phyloP scores from a whole-genome alignment of 768 basidiomycete species.

The Imleria badia region DNA sequence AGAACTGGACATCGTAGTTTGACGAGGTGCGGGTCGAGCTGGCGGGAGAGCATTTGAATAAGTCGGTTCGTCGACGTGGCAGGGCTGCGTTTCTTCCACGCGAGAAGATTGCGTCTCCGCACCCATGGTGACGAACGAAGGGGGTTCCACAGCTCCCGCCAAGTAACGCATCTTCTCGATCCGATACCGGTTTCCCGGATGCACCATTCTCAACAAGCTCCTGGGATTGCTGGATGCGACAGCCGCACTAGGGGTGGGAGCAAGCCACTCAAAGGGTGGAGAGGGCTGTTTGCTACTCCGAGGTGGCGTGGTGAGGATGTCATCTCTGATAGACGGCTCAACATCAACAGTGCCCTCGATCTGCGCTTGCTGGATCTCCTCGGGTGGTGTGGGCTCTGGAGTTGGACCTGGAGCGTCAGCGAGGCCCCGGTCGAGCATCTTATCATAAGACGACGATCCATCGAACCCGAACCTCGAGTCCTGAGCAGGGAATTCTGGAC shows the following conservation, averaged over 20 bases:
- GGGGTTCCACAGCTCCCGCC: conserved; percentile 20
- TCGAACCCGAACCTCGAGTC: conserved; percentile 36
- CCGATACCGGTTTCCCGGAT: conserved; percentile 34
- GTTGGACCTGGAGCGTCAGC: conserved; percentile 23
- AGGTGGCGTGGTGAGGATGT: background rate
- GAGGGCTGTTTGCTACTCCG: conserved; percentile 6
- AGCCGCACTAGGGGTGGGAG: conserved; percentile 10
- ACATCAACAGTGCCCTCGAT: background rate
- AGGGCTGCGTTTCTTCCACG: conserved; percentile 20
- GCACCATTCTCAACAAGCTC: conserved; percentile 33
- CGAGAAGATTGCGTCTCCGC: conserved; percentile 18
- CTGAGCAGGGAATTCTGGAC: conserved; percentile 18
- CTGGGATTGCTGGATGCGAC: conserved; percentile 28
- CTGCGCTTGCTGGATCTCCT: conserved; percentile 7
- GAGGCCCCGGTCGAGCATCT: conserved; percentile 37
- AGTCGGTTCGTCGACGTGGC: background rate
- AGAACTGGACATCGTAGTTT: background rate
- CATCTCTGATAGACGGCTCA: background rate
- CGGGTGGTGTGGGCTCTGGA: conserved; percentile 17
- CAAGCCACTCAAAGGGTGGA: conserved; percentile 22
- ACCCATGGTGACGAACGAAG: conserved; percentile 9
- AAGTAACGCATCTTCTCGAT: conserved; percentile 26
- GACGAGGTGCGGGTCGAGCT: conserved; percentile 1
- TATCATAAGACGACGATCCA: conserved; percentile 42
- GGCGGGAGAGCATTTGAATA: background rate